These are phyloP conservation scores for Westerdykella aurantiaca DNA, from an alignment of 2,329 filamentous ascomycete genomes.

Conservation along the genomic window DNA sequence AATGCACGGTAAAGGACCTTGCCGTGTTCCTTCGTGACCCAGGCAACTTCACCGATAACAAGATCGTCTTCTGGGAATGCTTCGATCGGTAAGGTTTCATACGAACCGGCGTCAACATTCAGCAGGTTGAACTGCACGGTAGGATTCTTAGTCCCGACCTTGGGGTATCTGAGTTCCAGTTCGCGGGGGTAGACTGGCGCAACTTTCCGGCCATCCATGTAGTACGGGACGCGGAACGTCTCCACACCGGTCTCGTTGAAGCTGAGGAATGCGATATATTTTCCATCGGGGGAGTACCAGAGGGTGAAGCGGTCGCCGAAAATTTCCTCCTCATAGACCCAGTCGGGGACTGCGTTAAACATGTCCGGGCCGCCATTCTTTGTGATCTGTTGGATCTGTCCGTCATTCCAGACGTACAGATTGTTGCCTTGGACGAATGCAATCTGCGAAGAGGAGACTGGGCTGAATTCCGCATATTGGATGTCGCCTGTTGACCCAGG, in stretches of 20 bases:
- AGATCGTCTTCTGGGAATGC: constrained; percentile 56
- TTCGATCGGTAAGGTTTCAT: constrained; percentile 47
- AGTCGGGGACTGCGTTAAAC: constrained; percentile 62
- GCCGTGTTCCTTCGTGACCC: constrained; percentile 59
- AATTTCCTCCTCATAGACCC: constrained; percentile 59
- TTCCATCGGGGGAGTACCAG: constrained; percentile 55
- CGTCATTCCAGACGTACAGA: constrained; percentile 54
- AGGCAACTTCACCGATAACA: constrained; percentile 62
- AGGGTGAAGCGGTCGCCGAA: constrained; percentile 48
- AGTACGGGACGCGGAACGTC: constrained; percentile 62
- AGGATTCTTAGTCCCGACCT: constrained; percentile 63
- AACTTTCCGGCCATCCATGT: constrained; percentile 53
- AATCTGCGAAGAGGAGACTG: constrained; percentile 50
- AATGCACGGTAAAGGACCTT: constrained; percentile 60
- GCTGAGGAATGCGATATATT: constrained; percentile 51
- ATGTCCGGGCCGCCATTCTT: constrained; percentile 54
- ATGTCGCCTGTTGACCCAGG: constrained; percentile 58
- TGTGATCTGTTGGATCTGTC: constrained; percentile 53
- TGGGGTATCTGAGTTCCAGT: constrained; percentile 61
- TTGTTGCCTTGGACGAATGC: constrained; percentile 65
- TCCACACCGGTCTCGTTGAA: constrained; percentile 62
- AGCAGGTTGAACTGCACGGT: constrained; percentile 58
- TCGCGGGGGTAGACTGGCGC: constrained; percentile 59
- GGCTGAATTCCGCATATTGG: constrained; percentile 60
- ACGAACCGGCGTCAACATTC: constrained; percentile 45